Evolutionary conservation across 2,329 filamentous ascomycete species (phyloP).

Genomic region (Trichophaea hybrida): DNA sequence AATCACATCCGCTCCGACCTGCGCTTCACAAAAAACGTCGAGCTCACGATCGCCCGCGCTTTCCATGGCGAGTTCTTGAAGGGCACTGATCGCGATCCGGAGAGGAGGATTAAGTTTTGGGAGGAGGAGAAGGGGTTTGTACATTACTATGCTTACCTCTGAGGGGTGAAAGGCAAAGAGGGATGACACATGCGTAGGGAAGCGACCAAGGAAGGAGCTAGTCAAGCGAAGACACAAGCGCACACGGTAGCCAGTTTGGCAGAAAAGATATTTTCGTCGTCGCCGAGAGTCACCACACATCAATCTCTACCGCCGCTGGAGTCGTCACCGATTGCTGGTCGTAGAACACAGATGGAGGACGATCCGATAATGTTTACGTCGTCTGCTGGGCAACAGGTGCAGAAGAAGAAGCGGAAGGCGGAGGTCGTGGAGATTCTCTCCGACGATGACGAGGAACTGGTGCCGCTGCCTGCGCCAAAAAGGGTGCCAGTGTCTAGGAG

Average conservation of each 20-base stretch:
- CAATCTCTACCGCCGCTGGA: not conserved
- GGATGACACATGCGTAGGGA: no score
- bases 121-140: not conserved
- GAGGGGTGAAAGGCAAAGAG: no score
- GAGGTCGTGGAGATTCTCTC: not conserved
- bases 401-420: not conserved
- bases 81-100: not conserved
- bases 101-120: not conserved
- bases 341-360: not conserved
- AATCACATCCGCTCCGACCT: slow-evolving; percentile 1
- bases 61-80: not conserved
- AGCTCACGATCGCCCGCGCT: not conserved
- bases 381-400: not conserved
- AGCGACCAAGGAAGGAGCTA: no score
- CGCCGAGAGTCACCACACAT: not conserved
- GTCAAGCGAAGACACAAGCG: no score
- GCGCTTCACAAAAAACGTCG: not conserved
- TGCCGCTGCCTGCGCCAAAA: not conserved
- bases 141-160: no score
- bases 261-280: not conserved
- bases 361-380: not conserved
- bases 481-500: not conserved
- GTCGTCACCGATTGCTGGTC: not conserved
- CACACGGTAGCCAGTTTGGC: not conserved
- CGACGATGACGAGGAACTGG: not conserved